Evolutionary conservation across 1,284 basidiomycete species (phyloP).

Genomic region (Ganoderma lucidum): DNA sequence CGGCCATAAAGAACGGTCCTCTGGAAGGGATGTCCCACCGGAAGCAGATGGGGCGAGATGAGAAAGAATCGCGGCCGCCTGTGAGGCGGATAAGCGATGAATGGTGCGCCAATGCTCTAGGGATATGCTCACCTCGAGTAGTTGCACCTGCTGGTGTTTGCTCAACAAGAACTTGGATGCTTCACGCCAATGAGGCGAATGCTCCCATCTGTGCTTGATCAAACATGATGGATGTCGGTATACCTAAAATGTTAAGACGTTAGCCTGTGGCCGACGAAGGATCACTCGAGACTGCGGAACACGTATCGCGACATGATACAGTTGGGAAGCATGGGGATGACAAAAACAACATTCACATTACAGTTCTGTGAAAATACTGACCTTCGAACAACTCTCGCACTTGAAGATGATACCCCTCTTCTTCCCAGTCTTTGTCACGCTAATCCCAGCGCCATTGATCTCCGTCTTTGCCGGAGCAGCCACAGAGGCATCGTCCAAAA

Average conservation of each 20-base stretch:
- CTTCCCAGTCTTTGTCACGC: slow-evolving; percentile 50
- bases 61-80: slow-evolving; percentile 95
- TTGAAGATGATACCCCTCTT: slow-evolving; percentile 88
- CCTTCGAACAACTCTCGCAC: slow-evolving; percentile 94
- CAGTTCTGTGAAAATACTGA: slow-evolving; percentile 39
- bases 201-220: slow-evolving; percentile 98
- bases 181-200: slow-evolving; percentile 97
- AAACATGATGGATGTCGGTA: slow-evolving; percentile 95
- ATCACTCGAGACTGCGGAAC: slow-evolving; percentile 1
- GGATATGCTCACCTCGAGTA: slow-evolving; percentile 79
- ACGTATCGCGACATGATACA: background rate
- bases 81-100: slow-evolving; percentile 10
- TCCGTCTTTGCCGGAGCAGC: slow-evolving; percentile 38
- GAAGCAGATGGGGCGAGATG: slow-evolving; percentile 75
- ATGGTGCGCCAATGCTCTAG: background rate
- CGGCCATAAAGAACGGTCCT: slow-evolving; percentile 90
- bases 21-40: slow-evolving; percentile 84
- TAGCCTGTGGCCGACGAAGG: background rate
- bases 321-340: background rate
- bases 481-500: slow-evolving; percentile 30
- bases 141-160: slow-evolving; percentile 98
- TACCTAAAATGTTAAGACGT: slow-evolving; percentile 56
- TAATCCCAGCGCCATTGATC: slow-evolving; percentile 48
- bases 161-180: slow-evolving; percentile 93
- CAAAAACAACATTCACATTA: background rate